Evolutionary conservation across 2,329 filamentous ascomycete species (phyloP), one percentile per base, ranked within the genome.

Genomic region (Elsinoe fawcettii): DNA sequence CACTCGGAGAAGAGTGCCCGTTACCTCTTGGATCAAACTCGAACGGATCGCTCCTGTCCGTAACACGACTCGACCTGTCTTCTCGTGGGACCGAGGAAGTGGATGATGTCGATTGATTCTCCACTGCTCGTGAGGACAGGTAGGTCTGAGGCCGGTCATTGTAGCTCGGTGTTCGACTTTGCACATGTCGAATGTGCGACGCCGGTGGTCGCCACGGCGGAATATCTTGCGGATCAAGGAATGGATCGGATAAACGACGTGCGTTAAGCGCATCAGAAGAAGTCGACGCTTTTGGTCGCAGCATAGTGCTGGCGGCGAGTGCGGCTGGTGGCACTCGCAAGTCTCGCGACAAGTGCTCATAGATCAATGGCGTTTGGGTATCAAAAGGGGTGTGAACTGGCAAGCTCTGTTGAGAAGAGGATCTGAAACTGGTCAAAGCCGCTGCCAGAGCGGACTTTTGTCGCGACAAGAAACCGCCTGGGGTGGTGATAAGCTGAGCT

Each of bases 361-460:
- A 37, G 30, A 56, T 47, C 9, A 46, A 36, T 34, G 54, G 30
- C 41, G 39, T 20, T 32, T n/a, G 54, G 39, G 43, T 56, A 46
- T 46, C 39, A 47, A 25, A 46, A 37, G 39, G 23, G 54, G 41
- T 37, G 54, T 56, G 37, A 25, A 49, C 18, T 12, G 54, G 43
- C n/a, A 56, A 16, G 39, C 22, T 46, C 30, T 47, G 43, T 36
- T 43, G 54, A 25, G 43, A 46, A 56, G 39, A 23, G 25, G 39
- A 47, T 47, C 54, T 16, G 18, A 46, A 47, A 37, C 12, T 32
- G 30, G 41, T 39, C 25, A 56, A 46, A 18, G 53, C 53, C 34
- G 53, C 53, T 55, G 53, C 53, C 53, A 55, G 53, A 43, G 53
- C 53, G 34, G 53, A 39, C 53, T 36, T 55, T 46, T 55, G 49